Evolutionary conservation across 2,329 filamentous ascomycete genomes (phyloP).

Genomic region (Metarhizium brunneum): DNA sequence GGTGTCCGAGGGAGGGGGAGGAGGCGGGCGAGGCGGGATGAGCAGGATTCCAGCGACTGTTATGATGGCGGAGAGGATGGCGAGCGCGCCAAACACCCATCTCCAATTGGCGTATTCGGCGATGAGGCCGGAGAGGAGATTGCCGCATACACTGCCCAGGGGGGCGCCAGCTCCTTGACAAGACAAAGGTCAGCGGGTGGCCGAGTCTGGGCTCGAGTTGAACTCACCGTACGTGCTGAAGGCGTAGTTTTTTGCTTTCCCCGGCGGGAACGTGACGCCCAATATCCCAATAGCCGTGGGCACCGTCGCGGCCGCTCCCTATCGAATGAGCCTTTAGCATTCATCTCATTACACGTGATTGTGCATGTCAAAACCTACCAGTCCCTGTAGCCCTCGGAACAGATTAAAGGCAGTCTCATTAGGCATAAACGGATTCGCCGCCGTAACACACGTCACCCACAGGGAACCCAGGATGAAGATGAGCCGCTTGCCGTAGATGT

Average conservation of each 20-base stretch:
- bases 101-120: constrained; percentile 54
- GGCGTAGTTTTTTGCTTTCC: constrained; percentile 61
- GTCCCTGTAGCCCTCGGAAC: constrained; percentile 56
- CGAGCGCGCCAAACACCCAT: constrained; percentile 58
- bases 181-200: background rate
- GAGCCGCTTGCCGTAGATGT: constrained; percentile 55
- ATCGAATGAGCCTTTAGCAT: background rate
- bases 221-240: constrained; percentile 51
- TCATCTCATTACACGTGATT: no score
- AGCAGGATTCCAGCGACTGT: constrained; percentile 48
- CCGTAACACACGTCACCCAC: constrained; percentile 50
- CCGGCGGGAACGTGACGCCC: constrained; percentile 56
- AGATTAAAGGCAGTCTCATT: constrained; percentile 61
- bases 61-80: constrained; percentile 48
- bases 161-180: constrained; percentile 50
- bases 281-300: constrained; percentile 64
- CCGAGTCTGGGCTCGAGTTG: no score
- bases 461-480: constrained; percentile 57
- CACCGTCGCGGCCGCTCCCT: constrained; percentile 59
- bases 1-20: constrained; percentile 9
- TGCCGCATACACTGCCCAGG: constrained; percentile 55
- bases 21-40: constrained; percentile 41
- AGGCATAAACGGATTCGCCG: constrained; percentile 53
- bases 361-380: constrained; percentile 26
- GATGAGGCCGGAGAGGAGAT: constrained; percentile 54